Evolutionary conservation across 306 rosid genomes (phyloP).

Genomic region (barrel medic (Medicago truncatula)): MtrunA17r5.0-ANR NC_053049.1:25059501-25060000

Average conservation of each 20-base stretch:
- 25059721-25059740: conserved; percentile 50
- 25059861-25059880: not conserved
- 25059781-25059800: conserved; percentile 7
- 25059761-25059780: conserved; percentile 8
- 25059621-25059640: too few relatives aligned
- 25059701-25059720: conserved; percentile 36
- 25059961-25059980: too few relatives aligned
- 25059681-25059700: too few relatives aligned
- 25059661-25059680: too few relatives aligned
- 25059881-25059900: too few relatives aligned
- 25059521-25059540: too few relatives aligned
- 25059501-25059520: too few relatives aligned
- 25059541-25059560: too few relatives aligned
- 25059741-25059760: conserved; percentile 81
- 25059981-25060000: not conserved
- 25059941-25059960: not conserved
- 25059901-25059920: not conserved
- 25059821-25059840: not conserved
- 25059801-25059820: not conserved
- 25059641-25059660: too few relatives aligned
- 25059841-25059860: not conserved
- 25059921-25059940: not conserved
- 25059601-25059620: too few relatives aligned
- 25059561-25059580: too few relatives aligned
- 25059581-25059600: too few relatives aligned